Conservation (phyloP, 495 filamentous ascomycete genomes). For the Rostrohypoxylon terebratum region DNA sequence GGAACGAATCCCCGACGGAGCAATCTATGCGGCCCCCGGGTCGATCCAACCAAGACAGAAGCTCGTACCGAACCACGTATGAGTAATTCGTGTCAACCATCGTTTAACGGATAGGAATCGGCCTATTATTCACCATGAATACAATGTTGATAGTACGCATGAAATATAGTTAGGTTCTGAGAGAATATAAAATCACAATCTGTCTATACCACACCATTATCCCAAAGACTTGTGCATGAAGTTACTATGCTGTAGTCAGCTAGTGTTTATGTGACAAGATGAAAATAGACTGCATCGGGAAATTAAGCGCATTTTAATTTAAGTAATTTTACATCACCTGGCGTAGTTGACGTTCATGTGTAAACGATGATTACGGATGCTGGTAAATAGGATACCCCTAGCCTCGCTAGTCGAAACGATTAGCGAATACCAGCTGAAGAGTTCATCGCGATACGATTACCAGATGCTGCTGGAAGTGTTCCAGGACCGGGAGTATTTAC, state of each 20-base stretch:
- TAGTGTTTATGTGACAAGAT: not conserved
- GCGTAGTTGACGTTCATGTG: not conserved
- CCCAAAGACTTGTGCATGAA: not conserved
- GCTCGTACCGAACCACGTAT: not conserved
- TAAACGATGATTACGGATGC: not conserved
- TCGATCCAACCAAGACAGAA: not conserved
- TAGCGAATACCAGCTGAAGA: slow-evolving; percentile 5
- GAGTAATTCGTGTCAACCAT: not conserved
- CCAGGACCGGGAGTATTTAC: not conserved
- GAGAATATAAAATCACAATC: not conserved
- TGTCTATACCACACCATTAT: not conserved
- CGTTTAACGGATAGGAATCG: not conserved
- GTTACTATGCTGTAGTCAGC: too few species aligned
- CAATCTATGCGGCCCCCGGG: not conserved
- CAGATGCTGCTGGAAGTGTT: not conserved
- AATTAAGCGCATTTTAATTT: not conserved
- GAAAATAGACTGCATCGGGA: not conserved
- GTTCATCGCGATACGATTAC: not conserved
- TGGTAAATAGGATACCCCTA: not conserved
- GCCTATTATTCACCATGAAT: not conserved
- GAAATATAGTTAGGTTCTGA: too few species aligned
- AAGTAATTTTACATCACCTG: not conserved
- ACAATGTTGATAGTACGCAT: not conserved
- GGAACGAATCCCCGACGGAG: not conserved
- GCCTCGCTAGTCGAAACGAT: not conserved